A percentile compares a stretch with the other conserved stretches of the same genome.
Conservation (phyloP, 2,329 filamentous ascomycete species). For the Aspergillus oerlinghausenensis region DNA sequence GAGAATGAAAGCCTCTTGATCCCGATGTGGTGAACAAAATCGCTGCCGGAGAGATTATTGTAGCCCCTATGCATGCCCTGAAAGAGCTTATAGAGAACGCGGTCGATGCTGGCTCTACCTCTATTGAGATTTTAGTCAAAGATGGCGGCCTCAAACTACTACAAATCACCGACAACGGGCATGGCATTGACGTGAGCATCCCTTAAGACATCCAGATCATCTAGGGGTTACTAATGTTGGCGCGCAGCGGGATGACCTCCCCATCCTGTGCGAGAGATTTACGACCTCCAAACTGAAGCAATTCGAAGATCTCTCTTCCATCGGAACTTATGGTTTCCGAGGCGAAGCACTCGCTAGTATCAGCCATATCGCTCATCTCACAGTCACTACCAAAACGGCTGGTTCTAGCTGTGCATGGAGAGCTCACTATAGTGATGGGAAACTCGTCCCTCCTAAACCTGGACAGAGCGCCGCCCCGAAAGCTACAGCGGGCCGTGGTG, state of each 20-base stretch:
- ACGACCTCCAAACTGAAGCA: constrained; percentile 93
- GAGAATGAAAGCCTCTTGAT: constrained; percentile 66
- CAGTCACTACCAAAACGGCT: constrained; percentile 88
- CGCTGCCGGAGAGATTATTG: constrained; percentile 95
- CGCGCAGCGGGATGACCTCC: constrained; percentile 75
- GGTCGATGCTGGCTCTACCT: constrained; percentile 92
- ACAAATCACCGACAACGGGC: constrained; percentile 96
- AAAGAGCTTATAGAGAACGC: constrained; percentile 97
- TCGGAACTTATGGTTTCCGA: constrained; percentile 95
- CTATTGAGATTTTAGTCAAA: constrained; percentile 85
- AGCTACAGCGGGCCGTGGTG: constrained; percentile 77
- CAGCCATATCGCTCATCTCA: constrained; percentile 94
- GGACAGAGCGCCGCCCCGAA: constrained; percentile 84
- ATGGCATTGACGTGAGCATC: constrained; percentile 76
- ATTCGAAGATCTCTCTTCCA: constrained; percentile 86
- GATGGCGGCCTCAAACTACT: constrained; percentile 92
- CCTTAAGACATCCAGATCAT: not conserved
- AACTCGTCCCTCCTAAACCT: constrained; percentile 75
- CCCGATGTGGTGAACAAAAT: constrained; percentile 97
- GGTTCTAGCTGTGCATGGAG: constrained; percentile 86
- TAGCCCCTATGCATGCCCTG: constrained; percentile 89
- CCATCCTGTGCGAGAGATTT: constrained; percentile 90
- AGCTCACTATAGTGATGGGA: constrained; percentile 80
- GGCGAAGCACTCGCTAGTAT: constrained; percentile 96
- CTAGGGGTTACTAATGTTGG: constrained; percentile 11